These are phyloP conservation scores for Cydonia oblonga DNA, from an alignment of 331 rosid species.

Conservation along the genomic window DNA sequence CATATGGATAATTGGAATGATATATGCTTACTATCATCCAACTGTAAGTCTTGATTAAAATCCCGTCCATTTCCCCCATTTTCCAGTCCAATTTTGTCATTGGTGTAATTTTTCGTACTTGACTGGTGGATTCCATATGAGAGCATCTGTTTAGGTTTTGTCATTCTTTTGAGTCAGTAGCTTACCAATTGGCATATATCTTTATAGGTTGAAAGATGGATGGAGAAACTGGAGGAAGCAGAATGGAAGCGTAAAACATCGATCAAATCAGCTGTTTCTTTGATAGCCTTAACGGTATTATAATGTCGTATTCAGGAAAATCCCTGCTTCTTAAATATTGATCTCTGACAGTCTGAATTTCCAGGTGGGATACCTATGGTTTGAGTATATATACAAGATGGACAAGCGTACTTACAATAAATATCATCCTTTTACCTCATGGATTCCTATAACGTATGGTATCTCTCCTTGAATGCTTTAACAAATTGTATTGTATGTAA, in stretches of 20 bases:
- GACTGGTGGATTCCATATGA: slow-evolving; percentile 6
- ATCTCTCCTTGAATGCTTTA: slow-evolving; percentile 13
- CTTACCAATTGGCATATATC: slow-evolving; percentile 8
- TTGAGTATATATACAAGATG: slow-evolving; percentile 73
- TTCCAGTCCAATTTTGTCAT: background rate
- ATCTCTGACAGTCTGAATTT: slow-evolving; percentile 22
- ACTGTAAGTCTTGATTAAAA: slow-evolving; percentile 38
- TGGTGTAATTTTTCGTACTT: background rate
- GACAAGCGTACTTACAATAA: slow-evolving; percentile 81
- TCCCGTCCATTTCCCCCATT: background rate
- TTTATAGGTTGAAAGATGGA: slow-evolving; percentile 78
- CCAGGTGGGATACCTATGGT: slow-evolving; percentile 85
- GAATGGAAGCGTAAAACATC: slow-evolving; percentile 63
- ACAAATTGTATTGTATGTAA: background rate
- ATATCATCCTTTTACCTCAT: slow-evolving; percentile 92
- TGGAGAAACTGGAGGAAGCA: slow-evolving; percentile 91
- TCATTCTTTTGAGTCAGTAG: slow-evolving; percentile 3
- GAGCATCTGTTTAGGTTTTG: background rate
- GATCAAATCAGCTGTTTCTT: slow-evolving; percentile 55
- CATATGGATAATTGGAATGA: slow-evolving; percentile 44
- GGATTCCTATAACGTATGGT: slow-evolving; percentile 96
- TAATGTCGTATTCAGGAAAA: background rate
- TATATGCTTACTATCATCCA: slow-evolving; percentile 92
- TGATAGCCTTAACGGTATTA: slow-evolving; percentile 47
- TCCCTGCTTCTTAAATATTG: background rate